Conservation (phyloP, 305 asterid species). For the Plantago coronopus region DNA sequence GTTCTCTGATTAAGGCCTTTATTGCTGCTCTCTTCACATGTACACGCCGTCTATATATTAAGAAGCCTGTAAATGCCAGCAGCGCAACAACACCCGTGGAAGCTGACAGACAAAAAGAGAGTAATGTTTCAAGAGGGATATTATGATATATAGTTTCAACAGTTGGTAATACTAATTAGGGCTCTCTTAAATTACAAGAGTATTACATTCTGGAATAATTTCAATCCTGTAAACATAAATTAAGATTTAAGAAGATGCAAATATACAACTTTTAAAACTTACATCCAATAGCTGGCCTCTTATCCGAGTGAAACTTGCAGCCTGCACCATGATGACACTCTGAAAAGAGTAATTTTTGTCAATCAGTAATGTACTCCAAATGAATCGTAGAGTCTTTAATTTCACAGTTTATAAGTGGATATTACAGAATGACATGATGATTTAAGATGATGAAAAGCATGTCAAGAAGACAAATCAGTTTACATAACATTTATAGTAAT, state of each 20-base stretch:
- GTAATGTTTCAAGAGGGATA: slow-evolving; percentile 4
- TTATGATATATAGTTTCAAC: neutral
- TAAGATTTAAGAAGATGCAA: too few species aligned
- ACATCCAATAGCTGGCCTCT: slow-evolving; percentile 43
- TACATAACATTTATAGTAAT: too few species aligned
- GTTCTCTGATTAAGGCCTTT: slow-evolving; percentile 30
- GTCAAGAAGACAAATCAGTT: neutral
- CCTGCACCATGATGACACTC: slow-evolving; percentile 47
- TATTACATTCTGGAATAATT: too few species aligned
- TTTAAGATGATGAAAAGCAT: neutral
- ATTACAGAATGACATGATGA: neutral
- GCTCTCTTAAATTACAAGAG: too few species aligned
- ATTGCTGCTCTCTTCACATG: slow-evolving; percentile 24
- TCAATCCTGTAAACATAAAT: too few species aligned
- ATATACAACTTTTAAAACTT: slow-evolving; percentile 2
- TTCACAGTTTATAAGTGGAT: neutral
- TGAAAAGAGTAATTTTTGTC: slow-evolving; percentile 17
- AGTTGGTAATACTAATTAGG: neutral
- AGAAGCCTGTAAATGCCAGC: slow-evolving; percentile 33
- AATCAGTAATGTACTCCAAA: neutral
- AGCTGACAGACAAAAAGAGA: slow-evolving; percentile 33
- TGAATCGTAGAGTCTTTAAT: neutral
- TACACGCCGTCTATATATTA: slow-evolving; percentile 35
- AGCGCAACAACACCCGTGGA: slow-evolving; percentile 30
- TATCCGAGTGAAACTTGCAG: slow-evolving; percentile 43